Percentiles rank a stretch among this genome's conserved stretches.
Conservation (phyloP, 2,329 filamentous ascomycete genomes). For the Cladosporium sp. region DNA sequence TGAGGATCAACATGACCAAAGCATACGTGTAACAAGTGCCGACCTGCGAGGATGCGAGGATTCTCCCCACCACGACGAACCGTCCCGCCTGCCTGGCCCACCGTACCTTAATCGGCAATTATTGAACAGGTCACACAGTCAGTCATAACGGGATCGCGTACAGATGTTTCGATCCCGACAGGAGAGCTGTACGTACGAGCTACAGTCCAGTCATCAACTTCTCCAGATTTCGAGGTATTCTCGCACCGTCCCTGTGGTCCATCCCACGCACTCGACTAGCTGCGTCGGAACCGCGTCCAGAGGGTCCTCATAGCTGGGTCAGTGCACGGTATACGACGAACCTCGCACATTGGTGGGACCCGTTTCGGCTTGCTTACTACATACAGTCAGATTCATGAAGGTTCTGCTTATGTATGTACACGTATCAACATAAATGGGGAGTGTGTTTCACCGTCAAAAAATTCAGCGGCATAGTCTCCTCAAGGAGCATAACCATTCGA, state of each 20-base stretch:
- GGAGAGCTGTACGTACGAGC: background rate
- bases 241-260: background rate
- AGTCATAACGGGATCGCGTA: background rate
- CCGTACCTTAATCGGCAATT: background rate
- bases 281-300: background rate
- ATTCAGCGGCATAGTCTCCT: background rate
- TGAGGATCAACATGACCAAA: slow-evolving; percentile 2
- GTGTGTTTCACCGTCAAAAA: background rate
- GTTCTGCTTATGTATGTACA: background rate
- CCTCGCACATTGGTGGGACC: background rate
- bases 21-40: slow-evolving; percentile 12
- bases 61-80: slow-evolving; percentile 15
- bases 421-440: background rate
- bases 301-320: background rate
- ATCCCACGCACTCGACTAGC: background rate
- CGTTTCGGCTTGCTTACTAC: background rate
- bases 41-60: slow-evolving; percentile 11
- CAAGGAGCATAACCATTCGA: background rate
- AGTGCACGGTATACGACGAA: background rate
- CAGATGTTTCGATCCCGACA: background rate
- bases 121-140: background rate
- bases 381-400: background rate
- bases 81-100: slow-evolving; percentile 16
- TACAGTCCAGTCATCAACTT: background rate
- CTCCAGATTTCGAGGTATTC: background rate